Base-by-base conservation (phyloP, 805 yeast genomes). In the Kazachstania taianensis region DNA sequence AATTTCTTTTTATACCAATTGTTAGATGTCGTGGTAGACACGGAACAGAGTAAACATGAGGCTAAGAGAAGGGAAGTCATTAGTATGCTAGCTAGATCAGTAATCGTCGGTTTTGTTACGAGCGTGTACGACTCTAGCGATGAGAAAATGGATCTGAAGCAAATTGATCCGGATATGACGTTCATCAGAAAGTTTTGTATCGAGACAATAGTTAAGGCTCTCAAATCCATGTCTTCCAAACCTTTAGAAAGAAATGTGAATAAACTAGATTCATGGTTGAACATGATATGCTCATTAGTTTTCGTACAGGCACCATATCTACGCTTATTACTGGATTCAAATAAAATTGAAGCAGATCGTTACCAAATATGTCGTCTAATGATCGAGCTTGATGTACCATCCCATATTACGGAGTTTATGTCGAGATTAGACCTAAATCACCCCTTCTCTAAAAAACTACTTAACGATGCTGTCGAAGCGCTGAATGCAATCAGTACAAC, bases 1-100 rank as follows among this genome's bases (percentile, higher is more conserved):
- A 83, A 85, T 52, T 74, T 82, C 45, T 69, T 86, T 40, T 57
- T 86, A 13, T 86, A 83, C 52, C 86, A 81, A 49, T 65, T 87
- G 33, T 56, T 86, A 2, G 75, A 81, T 3, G 50, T 44, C 34
- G 66, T 77, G 2, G 63, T 69, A n/a, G 62, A 62, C 26, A 63
- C 52, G 7, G 53, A 55, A 1, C 56, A 58, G 3, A 48, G 50
- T 16, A 41, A 59, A n/a, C 44, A 57, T 9, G 62, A 60, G 2
- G 50, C 61, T 9, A 54, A 70, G 38, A 62, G 94, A 58, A 67
- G 72, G 43, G 60, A 61, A 15, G 65, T 75, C 0, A 65, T 85
- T 4, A 70, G 89, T 1, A 65, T 73, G 27, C 59, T 81, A 24
- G 78, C 94, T 0, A 67, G 71, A 34, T 63, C 74, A 22, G 75